Evolutionary conservation across 768 basidiomycete genomes (phyloP), one percentile per base, ranked within the genome.

Genomic region (Tricholomella constricta): DNA sequence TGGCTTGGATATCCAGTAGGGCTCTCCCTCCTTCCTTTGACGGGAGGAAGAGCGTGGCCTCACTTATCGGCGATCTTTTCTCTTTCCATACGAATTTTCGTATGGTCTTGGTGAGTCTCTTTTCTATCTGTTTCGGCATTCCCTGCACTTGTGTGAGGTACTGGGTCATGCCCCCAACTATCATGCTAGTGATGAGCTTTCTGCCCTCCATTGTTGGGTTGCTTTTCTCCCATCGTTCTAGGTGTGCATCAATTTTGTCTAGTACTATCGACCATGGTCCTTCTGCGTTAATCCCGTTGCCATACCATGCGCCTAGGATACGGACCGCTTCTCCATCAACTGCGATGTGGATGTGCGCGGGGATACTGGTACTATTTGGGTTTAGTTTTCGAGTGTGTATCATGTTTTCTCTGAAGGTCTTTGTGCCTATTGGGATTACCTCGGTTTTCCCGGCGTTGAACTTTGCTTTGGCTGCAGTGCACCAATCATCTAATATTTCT

Each of bases 391-490:
- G 2, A 4, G 23, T n/a, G n/a, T n/a, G n/a, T n/a, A n/a, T n/a
- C n/a, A n/a, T n/a, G n/a, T n/a, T n/a, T n/a, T n/a, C n/a, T n/a
- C n/a, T n/a, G n/a, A n/a, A n/a, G n/a, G n/a, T n/a, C n/a, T n/a
- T n/a, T n/a, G n/a, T n/a, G n/a, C 76, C 74, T 0, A 76, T 59
- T 0, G 73, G 74, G 1, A 78, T 61, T 0, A 75, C 54, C 29
- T 71, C 66, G 0, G 76, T 78, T 55, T 80, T 80, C 0, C 50
- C 38, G 0, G 59, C 50, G 45, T 78, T 80, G 56, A 79, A 80
- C 35, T 71, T 73, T 0, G 76, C 78, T 0, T 67, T 60, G 6
- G 72, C 72, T 7, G 69, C 74, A 0, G 12, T 17, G 52, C 74
- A 80, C 79, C 79, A 81, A 0, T 29, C 35, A 0, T 66, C 20